Evolutionary conservation across 2,329 filamentous ascomycete species (phyloP), one percentile per base, ranked within the genome.

Genomic region (Ophiostoma ips): DNA sequence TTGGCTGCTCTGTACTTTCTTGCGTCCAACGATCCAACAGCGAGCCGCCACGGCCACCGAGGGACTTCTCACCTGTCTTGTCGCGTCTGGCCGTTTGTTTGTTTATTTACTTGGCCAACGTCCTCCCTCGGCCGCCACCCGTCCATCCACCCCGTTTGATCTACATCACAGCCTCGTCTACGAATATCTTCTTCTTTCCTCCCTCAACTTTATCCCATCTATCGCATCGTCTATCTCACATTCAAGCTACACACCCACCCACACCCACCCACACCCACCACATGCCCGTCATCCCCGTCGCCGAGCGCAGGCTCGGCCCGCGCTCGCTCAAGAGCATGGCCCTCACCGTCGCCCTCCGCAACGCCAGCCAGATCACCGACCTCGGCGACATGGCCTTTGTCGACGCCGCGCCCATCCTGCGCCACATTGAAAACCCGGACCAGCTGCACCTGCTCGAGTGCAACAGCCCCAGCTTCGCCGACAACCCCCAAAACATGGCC

Each of bases 401-500:
- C 21, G 68, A 82, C 55, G 75, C 85, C 48, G 71, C 75, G 8
- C 74, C 78, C 1, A 76, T 95, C 37, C 77, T 96, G 31, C 60
- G 76, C 48, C 81, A 80, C 51, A 69, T 96, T 50, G 79, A 84
- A 49, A 83, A 75, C 55, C 81, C 88, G 1, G 67, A 75, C 41
- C 88, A 94, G 62, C 77, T 96, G 31, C 81, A 78, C 59, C 61
- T 73, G 51, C 74, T 95, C 52, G 89, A 95, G 66, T 54, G 73
- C 47, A 79, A 81, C 60, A 89, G 82, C 5, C 85, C 87, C 0
- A 86, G 94, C 55, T 73, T 95, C 48, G 71, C 76, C 53, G 79
- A 79, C 38, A 71, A 84, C 49, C 71, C 76, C 53, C 78, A 79
- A 35, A 71, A 84, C 50, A 81, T 81, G 36, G 73, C 69, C 18